Base-by-base conservation (phyloP, 257 asterid genomes). In the Verbena officinalis region DNA sequence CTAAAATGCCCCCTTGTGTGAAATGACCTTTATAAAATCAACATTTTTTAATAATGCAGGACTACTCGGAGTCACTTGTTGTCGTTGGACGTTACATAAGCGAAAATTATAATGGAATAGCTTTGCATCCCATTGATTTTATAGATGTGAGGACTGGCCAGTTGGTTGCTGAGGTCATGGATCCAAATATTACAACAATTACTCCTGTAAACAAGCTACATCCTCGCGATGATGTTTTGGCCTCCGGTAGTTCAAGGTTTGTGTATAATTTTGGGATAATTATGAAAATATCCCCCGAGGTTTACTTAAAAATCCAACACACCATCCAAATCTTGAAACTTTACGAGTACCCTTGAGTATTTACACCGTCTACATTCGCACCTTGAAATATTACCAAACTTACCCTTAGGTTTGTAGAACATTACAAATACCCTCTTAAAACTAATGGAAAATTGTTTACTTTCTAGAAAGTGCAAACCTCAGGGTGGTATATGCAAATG, bases 1-100 rank as follows among this genome's bases (percentile, higher is more conserved):
- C 55, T 21, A 31, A 8, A 56, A 9, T 21, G n/a, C 15, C 15
- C 15, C 30, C 9, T 10, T 27, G 4, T 33, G 27, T 42, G 59
- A 55, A 34, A 52, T 46, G 54, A 44, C n/a, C 52, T 34, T 31
- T 21, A 44, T 54, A 3, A 58, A n/a, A 33, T 59, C 49, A 42
- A 30, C 36, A 33, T 27, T 30, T 38, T n/a, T 27, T 30, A 71
- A 52, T 61, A 14, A 44, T 71, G 73, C 90, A 87, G 99, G 99
- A 93, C 64, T 64, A 77, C n/a, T 87, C 96, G 3, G 97, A 93
- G 84, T 82, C 95, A 46, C 95, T 93, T 23, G 78, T 86, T 60
- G 96, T 90, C 20, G 74, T 93, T 62, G 99, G 99, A 68, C 96
- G 97, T 55, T 93, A 93, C 76, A 93, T 93, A 67, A 93, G 99